Evolutionary conservation across 345 rosid species (phyloP).

Genomic region (Diplotaxis tenuifolia): DNA sequence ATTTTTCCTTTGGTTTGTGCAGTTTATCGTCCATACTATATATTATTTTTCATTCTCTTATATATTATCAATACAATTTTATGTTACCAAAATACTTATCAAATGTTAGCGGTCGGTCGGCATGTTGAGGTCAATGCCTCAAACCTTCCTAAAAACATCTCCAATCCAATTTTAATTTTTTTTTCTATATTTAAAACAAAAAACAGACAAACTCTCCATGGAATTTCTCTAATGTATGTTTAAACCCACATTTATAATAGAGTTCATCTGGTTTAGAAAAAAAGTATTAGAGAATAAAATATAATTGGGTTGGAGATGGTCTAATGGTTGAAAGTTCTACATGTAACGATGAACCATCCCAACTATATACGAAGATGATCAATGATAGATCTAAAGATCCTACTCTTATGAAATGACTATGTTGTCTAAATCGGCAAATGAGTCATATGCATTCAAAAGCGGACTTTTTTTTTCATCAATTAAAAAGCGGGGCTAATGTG

Average conservation of each 20-base stretch:
- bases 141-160: background rate
- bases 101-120: background rate
- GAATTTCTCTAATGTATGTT: no score
- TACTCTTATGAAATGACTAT: background rate
- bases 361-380: background rate
- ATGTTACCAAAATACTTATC: background rate
- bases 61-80: background rate
- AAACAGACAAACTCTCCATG: no score
- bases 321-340: background rate
- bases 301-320: no score
- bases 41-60: background rate
- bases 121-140: background rate
- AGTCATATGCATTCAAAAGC: background rate
- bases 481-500: background rate
- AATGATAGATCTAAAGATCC: background rate
- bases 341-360: background rate
- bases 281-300: no score
- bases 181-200: no score
- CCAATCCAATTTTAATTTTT: no score
- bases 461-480: no score
- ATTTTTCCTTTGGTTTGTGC: background rate
- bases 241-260: no score
- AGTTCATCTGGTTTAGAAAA: no score
- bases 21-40: background rate
- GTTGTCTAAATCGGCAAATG: background rate